phyloP scores from a whole-genome alignment of 345 rosid genomes.

The Mallotus nudiflorus region DNA sequence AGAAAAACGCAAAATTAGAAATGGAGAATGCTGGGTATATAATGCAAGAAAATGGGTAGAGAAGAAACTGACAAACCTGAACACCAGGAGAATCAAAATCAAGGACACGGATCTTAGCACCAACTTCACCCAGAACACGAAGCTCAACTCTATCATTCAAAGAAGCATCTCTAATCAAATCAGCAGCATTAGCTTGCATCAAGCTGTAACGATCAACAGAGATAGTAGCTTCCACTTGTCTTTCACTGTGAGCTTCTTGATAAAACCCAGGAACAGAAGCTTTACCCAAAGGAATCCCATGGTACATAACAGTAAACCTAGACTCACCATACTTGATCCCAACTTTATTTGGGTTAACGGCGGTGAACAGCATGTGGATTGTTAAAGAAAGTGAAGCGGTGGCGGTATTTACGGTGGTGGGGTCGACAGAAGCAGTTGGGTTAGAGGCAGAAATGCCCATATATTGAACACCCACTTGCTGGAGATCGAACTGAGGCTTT shows the following conservation, averaged over 20 bases:
- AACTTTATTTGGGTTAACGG: slow-evolving; percentile 91
- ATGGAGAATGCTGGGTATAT: not conserved
- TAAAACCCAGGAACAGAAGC: slow-evolving; percentile 89
- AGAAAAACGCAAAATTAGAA: not conserved
- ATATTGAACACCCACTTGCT: slow-evolving; percentile 87
- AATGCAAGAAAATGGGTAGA: not conserved
- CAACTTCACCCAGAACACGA: slow-evolving; percentile 74
- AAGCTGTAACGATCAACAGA: slow-evolving; percentile 79
- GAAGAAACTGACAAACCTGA: slow-evolving; percentile 49
- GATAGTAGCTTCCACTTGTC: slow-evolving; percentile 77
- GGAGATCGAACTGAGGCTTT: slow-evolving; percentile 98
- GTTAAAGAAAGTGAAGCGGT: slow-evolving; percentile 66
- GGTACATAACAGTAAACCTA: slow-evolving; percentile 90
- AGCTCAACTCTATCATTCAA: slow-evolving; percentile 85
- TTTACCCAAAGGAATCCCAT: slow-evolving; percentile 83
- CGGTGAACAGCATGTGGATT: slow-evolving; percentile 78
- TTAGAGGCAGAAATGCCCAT: slow-evolving; percentile 68
- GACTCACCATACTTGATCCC: slow-evolving; percentile 98
- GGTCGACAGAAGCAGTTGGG: slow-evolving; percentile 43
- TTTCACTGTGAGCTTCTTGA: slow-evolving; percentile 77
- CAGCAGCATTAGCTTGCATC: slow-evolving; percentile 78
- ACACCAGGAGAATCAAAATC: slow-evolving; percentile 94
- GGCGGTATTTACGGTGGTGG: slow-evolving; percentile 30
- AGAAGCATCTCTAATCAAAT: slow-evolving; percentile 77
- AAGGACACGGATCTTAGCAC: slow-evolving; percentile 93